A percentile compares a stretch with the other conserved stretches of the same genome.
Conservation (phyloP, 768 basidiomycete species). For the Lactarius vividus region DNA sequence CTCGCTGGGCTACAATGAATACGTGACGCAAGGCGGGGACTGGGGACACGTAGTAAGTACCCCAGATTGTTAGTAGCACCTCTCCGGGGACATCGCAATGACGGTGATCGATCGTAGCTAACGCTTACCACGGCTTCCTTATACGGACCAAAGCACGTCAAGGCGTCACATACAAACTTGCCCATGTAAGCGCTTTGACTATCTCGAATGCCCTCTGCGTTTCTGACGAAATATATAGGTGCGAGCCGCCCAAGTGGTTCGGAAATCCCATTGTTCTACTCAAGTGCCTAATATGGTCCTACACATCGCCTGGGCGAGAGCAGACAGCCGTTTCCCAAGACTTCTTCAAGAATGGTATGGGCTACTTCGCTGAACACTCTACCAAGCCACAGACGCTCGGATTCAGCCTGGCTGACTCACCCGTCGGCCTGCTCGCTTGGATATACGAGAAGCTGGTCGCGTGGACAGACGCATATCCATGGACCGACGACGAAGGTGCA, state of each 20-base stretch:
- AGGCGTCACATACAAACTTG: slow-evolving; percentile 37
- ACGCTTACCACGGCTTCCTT: slow-evolving; percentile 29
- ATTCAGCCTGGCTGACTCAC: slow-evolving; percentile 54
- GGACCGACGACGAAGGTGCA: slow-evolving; percentile 53
- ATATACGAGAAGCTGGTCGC: slow-evolving; percentile 34
- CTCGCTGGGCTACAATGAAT: slow-evolving; percentile 9
- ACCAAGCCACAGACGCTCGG: slow-evolving; percentile 39
- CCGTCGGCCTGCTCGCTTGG: slow-evolving; percentile 42
- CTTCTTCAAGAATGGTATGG: slow-evolving; percentile 36
- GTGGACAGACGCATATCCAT: slow-evolving; percentile 46
- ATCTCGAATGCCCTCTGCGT: not conserved
- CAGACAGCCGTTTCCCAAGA: slow-evolving; percentile 34
- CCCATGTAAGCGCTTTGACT: slow-evolving; percentile 28
- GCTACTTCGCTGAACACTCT: slow-evolving; percentile 41
- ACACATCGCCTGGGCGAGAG: slow-evolving; percentile 38
- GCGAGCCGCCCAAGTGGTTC: slow-evolving; percentile 29
- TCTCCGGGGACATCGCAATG: not conserved
- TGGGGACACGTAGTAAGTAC: slow-evolving; percentile 41
- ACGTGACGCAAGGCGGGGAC: slow-evolving; percentile 15
- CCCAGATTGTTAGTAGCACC: not conserved
- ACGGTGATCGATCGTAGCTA: slow-evolving; percentile 35
- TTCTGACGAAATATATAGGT: too few species aligned
- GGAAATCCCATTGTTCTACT: slow-evolving; percentile 34
- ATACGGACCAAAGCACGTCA: slow-evolving; percentile 33
- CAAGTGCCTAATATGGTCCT: slow-evolving; percentile 33